A percentile compares a stretch with the other conserved stretches of the same genome.
Evolutionary conservation across 345 rosid genomes (phyloP).

Genomic region (Eucalyptus leucophloia): DNA sequence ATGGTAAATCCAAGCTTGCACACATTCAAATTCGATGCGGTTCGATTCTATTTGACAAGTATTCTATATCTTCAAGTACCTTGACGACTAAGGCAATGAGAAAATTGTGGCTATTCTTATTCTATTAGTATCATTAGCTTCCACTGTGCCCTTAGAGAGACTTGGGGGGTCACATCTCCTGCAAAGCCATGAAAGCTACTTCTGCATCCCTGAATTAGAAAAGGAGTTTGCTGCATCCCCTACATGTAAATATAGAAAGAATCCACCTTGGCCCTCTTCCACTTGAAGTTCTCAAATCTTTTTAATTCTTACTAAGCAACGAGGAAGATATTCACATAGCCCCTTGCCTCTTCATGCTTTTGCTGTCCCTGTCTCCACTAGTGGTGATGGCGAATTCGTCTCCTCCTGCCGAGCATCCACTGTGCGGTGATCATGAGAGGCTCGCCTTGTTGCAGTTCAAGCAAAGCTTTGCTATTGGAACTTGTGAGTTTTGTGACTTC

Average conservation of each 20-base stretch:
- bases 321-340: neutral
- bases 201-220: too few relatives aligned
- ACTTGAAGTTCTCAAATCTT: neutral
- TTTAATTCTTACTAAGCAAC: neutral
- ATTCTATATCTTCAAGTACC: neutral
- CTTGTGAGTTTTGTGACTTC: neutral
- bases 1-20: neutral
- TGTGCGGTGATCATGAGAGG: neutral
- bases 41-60: neutral
- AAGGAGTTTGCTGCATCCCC: neutral
- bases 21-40: neutral
- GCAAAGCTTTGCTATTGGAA: neutral
- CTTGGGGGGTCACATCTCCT: too few relatives aligned
- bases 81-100: neutral
- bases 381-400: neutral
- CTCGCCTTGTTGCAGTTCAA: constrained; percentile 5
- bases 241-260: neutral
- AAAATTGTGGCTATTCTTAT: neutral
- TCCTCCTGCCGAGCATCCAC: neutral
- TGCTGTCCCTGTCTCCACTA: neutral
- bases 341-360: neutral
- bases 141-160: too few relatives aligned
- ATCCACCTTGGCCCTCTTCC: neutral
- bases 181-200: too few relatives aligned
- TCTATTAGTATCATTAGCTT: neutral